Evolutionary conservation across 495 filamentous ascomycete genomes (phyloP).

Genomic region (Tricharina praecox): DNA sequence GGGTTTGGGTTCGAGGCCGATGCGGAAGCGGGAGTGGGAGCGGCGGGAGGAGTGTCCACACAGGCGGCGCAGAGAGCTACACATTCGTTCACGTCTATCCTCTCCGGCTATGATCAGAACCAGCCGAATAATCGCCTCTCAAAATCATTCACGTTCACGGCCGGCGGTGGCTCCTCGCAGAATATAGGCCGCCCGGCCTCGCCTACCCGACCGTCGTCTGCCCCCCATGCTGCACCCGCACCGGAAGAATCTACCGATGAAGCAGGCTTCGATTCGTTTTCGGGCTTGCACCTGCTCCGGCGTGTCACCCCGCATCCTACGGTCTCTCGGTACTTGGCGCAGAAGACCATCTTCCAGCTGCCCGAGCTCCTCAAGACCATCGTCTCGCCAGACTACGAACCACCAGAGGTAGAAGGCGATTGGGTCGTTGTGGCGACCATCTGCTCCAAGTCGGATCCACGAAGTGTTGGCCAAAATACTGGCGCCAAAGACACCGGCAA

Average conservation of each 20-base stretch:
- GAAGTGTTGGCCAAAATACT: constrained; percentile 40
- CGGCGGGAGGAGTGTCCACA: background rate
- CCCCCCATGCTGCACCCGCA: constrained; percentile 19
- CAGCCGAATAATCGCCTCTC: background rate
- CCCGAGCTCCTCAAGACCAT: constrained; percentile 68
- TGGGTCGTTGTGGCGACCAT: constrained; percentile 76
- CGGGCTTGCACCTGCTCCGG: constrained; percentile 64
- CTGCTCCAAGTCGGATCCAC: constrained; percentile 68
- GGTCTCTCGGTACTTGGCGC: constrained; percentile 53
- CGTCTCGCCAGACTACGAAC: constrained; percentile 66
- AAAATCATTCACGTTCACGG: background rate
- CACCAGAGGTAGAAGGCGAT: constrained; percentile 71
- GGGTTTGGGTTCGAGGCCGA: constrained; percentile 47
- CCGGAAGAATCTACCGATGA: constrained; percentile 28
- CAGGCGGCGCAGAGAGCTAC: constrained; percentile 5
- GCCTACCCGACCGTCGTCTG: constrained; percentile 4
- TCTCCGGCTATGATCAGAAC: background rate
- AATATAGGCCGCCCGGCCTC: background rate
- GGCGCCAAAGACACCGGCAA: constrained; percentile 28
- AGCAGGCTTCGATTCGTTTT: constrained; percentile 64
- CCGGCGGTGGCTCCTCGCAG: background rate
- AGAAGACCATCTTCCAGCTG: constrained; percentile 59
- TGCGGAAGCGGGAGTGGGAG: background rate
- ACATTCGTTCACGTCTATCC: constrained; percentile 3
- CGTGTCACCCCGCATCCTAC: constrained; percentile 70